Conservation (phyloP, 73 alveolate genomes). For the Paramecium octaurelia region DNA sequence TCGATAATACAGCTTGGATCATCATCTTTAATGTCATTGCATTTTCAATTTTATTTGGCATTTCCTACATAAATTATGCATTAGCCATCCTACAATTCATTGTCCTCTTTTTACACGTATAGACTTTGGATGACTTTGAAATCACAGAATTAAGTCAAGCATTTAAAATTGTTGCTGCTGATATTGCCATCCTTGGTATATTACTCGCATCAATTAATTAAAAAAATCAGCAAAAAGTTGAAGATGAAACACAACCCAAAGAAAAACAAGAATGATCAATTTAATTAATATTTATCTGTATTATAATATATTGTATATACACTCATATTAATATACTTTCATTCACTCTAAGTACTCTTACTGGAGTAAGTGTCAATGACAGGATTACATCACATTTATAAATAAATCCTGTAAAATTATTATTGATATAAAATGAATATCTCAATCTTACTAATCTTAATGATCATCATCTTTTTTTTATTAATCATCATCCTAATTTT, state of each 20-base stretch:
- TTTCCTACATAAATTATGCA: background rate
- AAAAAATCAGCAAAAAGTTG: background rate
- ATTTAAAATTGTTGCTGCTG: constrained; percentile 7
- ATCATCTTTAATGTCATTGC: background rate
- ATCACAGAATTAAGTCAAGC: constrained; percentile 1
- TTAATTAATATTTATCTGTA: background rate
- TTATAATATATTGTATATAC: background rate
- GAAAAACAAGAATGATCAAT: background rate
- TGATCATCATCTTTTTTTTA: background rate
- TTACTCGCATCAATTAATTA: background rate
- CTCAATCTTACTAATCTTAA: background rate
- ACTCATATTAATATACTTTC: no score
- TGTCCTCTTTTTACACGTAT: background rate
- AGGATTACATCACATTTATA: no score
- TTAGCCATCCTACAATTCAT: background rate
- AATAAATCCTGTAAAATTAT: background rate
- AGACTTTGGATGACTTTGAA: background rate
- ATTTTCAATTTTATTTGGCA: background rate
- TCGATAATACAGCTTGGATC: background rate
- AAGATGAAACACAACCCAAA: constrained; percentile 1
- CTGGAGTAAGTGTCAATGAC: no score
- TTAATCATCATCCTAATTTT: background rate
- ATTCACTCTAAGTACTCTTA: no score
- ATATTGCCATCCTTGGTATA: background rate
- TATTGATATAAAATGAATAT: background rate